A percentile compares a stretch with the other conserved stretches of the same genome.
phyloP scores from a whole-genome alignment of 768 basidiomycete genomes.

The Suillus brevipes region DNA sequence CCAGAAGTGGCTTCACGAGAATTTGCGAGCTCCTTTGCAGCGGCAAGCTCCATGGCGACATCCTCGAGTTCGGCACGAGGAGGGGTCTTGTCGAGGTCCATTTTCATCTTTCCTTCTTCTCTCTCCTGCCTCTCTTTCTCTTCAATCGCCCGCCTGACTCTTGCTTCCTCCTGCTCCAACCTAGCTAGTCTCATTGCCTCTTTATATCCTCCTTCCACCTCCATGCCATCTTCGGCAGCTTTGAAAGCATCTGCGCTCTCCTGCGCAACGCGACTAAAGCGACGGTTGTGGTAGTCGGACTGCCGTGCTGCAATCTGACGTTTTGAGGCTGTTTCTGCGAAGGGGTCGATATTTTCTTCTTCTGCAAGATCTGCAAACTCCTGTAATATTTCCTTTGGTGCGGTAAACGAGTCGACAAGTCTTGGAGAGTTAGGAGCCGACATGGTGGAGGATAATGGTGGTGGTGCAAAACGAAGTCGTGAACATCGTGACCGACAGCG shows the following conservation, averaged over 20 bases:
- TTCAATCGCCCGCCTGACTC: constrained; percentile 82
- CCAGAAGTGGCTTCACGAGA: constrained; percentile 46
- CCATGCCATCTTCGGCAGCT: constrained; percentile 62
- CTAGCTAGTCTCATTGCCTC: constrained; percentile 92
- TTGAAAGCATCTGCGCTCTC: constrained; percentile 81
- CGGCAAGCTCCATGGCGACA: constrained; percentile 67
- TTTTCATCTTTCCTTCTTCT: constrained; percentile 71
- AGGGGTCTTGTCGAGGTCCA: constrained; percentile 91
- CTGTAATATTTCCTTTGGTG: constrained; percentile 87
- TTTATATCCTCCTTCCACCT: constrained; percentile 87
- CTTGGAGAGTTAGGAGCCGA: constrained; percentile 63
- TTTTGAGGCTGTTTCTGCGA: constrained; percentile 89
- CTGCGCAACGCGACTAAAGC: constrained; percentile 81
- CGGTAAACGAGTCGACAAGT: constrained; percentile 89
- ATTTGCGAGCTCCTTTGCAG: constrained; percentile 38
- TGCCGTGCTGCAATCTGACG: constrained; percentile 93
- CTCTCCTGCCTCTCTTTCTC: constrained; percentile 81
- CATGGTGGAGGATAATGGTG: constrained; percentile 35
- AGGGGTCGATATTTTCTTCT: constrained; percentile 89
- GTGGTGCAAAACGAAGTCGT: constrained; percentile 20
- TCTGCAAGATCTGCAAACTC: constrained; percentile 95
- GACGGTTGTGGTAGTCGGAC: constrained; percentile 91
- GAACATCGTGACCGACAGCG: constrained; percentile 3
- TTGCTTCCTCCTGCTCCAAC: constrained; percentile 90
- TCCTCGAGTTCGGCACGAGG: constrained; percentile 78